phyloP scores from a whole-genome alignment of 768 basidiomycete genomes.

The Plicaturopsis crispa region DNA sequence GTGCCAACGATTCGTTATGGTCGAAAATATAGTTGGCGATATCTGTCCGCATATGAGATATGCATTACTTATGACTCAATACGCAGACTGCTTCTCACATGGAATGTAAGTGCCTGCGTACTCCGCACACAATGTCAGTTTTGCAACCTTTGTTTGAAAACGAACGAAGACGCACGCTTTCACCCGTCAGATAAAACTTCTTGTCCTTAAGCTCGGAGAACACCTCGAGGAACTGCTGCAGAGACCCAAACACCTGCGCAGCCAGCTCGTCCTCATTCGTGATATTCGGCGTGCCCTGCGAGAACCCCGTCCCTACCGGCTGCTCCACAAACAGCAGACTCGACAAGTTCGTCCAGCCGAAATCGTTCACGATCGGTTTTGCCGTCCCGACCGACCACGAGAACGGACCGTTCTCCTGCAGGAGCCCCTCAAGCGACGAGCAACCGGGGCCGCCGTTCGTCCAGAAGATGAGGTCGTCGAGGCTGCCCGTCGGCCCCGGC shows the following conservation, averaged over 20 bases:
- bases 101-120: conserved; percentile 69
- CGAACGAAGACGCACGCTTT: conserved; percentile 48
- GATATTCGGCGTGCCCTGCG: conserved; percentile 60
- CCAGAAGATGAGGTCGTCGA: conserved; percentile 75
- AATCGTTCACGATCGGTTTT: conserved; percentile 53
- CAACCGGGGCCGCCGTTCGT: conserved; percentile 61
- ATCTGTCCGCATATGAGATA: conserved; percentile 30
- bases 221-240: conserved; percentile 70
- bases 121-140: conserved; percentile 24
- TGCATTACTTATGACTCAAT: too few species aligned
- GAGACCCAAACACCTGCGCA: conserved; percentile 46
- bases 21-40: conserved; percentile 70
- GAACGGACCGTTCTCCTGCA: conserved; percentile 75
- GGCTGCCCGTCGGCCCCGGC: conserved; percentile 62
- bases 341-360: conserved; percentile 76
- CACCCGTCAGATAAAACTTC: conserved; percentile 63
- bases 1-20: conserved; percentile 36
- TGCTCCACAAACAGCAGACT: conserved; percentile 73
- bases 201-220: conserved; percentile 69
- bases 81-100: conserved; percentile 28
- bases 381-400: conserved; percentile 60
- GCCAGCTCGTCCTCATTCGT: conserved; percentile 38
- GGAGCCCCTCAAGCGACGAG: conserved; percentile 61
- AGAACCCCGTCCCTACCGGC: conserved; percentile 75
- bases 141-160: background rate